These are phyloP conservation scores for Pisolithus albus DNA, from an alignment of 768 basidiomycete genomes.

Conservation along the genomic window DNA sequence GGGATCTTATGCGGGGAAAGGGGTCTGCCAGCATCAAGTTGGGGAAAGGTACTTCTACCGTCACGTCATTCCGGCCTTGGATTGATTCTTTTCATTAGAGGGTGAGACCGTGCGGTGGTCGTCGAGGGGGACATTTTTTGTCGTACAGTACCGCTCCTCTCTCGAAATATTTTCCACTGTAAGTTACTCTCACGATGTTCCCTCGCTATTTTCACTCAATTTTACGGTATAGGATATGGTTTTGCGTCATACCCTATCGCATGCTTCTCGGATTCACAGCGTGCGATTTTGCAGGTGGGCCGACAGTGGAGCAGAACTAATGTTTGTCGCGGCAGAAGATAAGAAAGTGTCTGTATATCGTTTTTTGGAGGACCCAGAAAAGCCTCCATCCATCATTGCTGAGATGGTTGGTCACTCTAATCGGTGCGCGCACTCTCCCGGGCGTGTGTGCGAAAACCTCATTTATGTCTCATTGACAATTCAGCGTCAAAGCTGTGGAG, in stretches of 20 bases:
- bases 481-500: conserved; percentile 77
- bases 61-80: neutral
- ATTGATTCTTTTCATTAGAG: conserved; percentile 41
- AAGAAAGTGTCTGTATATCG: conserved; percentile 79
- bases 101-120: conserved; percentile 93
- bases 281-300: conserved; percentile 65
- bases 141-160: conserved; percentile 66
- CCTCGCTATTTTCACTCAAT: neutral
- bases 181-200: neutral
- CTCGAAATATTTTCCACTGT: conserved; percentile 85
- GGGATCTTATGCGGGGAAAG: conserved; percentile 96
- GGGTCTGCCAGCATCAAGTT: conserved; percentile 85
- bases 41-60: conserved; percentile 57
- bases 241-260: conserved; percentile 62
- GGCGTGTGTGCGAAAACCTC: neutral
- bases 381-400: conserved; percentile 55
- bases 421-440: conserved; percentile 44
- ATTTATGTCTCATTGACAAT: neutral
- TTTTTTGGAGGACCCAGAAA: conserved; percentile 39
- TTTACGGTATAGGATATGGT: conserved; percentile 59
- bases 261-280: conserved; percentile 81
- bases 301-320: conserved; percentile 50
- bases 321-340: conserved; percentile 86
- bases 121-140: conserved; percentile 65
- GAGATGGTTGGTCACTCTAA: conserved; percentile 77